Evolutionary conservation across 169 alveolate genomes (phyloP).

Genomic region (Plasmodium falciparum): DNA sequence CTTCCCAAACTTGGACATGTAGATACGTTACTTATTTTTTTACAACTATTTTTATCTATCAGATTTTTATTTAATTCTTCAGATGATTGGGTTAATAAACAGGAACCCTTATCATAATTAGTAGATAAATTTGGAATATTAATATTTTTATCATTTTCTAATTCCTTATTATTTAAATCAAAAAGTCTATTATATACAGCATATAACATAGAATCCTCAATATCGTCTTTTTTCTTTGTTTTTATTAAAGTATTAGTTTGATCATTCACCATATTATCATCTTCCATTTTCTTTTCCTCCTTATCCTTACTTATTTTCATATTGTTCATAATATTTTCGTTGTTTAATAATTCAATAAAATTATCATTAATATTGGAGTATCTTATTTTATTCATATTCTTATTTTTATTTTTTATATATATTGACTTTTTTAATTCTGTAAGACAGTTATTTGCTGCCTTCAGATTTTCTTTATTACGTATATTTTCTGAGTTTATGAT

Average conservation of each 20-base stretch:
- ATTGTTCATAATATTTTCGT: slow-evolving; percentile 16
- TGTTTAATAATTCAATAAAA: slow-evolving; percentile 35
- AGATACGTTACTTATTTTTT: slow-evolving; percentile 73
- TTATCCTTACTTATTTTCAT: background rate
- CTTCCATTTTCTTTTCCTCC: background rate
- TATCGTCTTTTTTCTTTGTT: no score
- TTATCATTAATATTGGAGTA: slow-evolving; percentile 33
- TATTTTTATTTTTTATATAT: slow-evolving; percentile 11
- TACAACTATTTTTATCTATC: background rate
- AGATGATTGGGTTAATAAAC: background rate
- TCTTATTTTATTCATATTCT: slow-evolving; percentile 22
- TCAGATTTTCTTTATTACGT: background rate
- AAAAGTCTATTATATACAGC: slow-evolving; percentile 15
- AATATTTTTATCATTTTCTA: background rate
- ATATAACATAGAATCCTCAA: background rate
- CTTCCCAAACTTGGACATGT: slow-evolving; percentile 58
- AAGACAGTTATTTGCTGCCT: slow-evolving; percentile 10
- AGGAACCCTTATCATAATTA: background rate
- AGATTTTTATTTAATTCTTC: background rate
- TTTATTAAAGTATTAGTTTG: no score
- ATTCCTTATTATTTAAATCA: no score
- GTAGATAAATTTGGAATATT: background rate
- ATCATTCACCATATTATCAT: background rate
- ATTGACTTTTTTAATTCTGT: slow-evolving; percentile 34
- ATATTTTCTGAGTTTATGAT: background rate